These are phyloP conservation scores for Penicillium tannophilum DNA, from an alignment of 495 filamentous ascomycete genomes.

Conservation along the genomic window DNA sequence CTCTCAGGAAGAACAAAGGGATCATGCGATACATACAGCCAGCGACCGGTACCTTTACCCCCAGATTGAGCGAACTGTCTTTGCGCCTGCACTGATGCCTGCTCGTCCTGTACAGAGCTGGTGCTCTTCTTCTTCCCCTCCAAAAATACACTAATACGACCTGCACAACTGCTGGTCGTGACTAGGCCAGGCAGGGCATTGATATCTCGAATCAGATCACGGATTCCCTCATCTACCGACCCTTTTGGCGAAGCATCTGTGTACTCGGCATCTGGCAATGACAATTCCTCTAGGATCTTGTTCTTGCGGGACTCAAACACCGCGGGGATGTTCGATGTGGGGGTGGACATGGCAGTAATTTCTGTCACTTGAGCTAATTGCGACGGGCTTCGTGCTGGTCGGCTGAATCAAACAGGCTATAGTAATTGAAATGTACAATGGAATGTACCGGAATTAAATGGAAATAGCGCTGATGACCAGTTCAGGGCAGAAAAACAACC, in stretches of 20 bases:
- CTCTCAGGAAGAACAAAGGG: conserved; percentile 45
- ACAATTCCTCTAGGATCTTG: conserved; percentile 65
- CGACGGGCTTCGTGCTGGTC: background rate
- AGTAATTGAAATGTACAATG: background rate
- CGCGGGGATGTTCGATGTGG: conserved; percentile 24
- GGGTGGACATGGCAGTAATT: background rate
- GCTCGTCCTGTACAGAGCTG: conserved; percentile 10
- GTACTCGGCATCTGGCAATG: conserved; percentile 65
- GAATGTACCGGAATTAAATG: background rate
- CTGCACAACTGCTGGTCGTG: conserved; percentile 90
- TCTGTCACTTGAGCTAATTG: no score
- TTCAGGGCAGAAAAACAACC: conserved; percentile 6
- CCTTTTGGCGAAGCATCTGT: conserved; percentile 85
- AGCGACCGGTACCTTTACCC: conserved; percentile 81
- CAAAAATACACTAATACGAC: conserved; percentile 79
- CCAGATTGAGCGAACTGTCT: conserved; percentile 57
- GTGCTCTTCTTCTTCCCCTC: conserved; percentile 64
- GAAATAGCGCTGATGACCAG: background rate
- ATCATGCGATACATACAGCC: conserved; percentile 87
- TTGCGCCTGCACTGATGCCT: conserved; percentile 4
- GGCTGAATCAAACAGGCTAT: conserved; percentile 13
- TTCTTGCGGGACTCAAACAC: conserved; percentile 62
- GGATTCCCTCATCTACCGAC: conserved; percentile 73
- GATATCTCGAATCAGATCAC: conserved; percentile 72
- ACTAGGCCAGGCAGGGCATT: conserved; percentile 74